A percentile compares a stretch with the other conserved stretches of the same genome.
phyloP scores from a whole-genome alignment of 306 rosid genomes.

The Castanea mollissima region DNA sequence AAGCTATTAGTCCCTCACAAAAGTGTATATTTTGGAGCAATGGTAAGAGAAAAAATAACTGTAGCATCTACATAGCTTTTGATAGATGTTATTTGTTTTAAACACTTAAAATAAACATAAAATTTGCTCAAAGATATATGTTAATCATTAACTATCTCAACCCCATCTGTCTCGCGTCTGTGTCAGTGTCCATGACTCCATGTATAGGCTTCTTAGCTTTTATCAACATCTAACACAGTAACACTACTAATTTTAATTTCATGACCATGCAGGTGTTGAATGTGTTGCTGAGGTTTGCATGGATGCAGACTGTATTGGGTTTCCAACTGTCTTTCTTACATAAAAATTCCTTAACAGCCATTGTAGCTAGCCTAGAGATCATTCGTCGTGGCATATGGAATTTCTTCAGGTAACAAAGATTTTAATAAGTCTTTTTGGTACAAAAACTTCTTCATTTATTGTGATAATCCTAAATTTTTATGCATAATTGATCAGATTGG shows the following conservation, averaged over 20 bases:
- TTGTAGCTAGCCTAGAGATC: conserved; percentile 59
- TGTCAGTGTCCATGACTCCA: no score
- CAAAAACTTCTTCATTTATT: no score
- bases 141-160: no score
- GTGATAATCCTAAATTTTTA: background rate
- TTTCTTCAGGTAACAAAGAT: conserved; percentile 53
- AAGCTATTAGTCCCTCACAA: conserved; percentile 52
- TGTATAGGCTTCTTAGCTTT: no score
- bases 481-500: conserved; percentile 43
- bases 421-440: background rate
- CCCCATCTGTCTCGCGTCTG: no score
- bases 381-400: conserved; percentile 75
- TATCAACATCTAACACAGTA: background rate
- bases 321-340: conserved; percentile 41
- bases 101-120: no score
- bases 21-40: conserved; percentile 55
- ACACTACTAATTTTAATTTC: background rate
- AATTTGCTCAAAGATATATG: no score
- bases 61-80: background rate
- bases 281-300: conserved; percentile 69
- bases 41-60: conserved; percentile 35
- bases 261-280: conserved; percentile 46
- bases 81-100: no score
- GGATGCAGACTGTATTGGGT: conserved; percentile 59
- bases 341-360: conserved; percentile 33